Base-by-base conservation (phyloP, 148 eudicot species). In the Cornus florida region DNA sequence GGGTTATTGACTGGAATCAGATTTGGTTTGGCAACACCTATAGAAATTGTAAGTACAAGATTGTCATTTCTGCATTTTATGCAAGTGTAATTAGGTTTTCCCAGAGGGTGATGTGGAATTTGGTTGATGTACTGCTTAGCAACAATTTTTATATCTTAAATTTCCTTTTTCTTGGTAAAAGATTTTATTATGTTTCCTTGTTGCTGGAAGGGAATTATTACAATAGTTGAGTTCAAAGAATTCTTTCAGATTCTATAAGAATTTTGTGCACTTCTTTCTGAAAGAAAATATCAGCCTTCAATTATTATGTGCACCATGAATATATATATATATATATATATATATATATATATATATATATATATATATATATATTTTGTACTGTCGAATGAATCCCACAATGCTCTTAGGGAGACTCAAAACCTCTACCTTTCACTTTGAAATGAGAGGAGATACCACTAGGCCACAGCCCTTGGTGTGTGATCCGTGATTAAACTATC, bases 31-130 rank as follows among this genome's bases (percentile, higher is more conserved):
- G 97, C 97, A 17, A 86, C 87, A 69, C 88, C 85, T 56, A 74
- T 82, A 62, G 97, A 92, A 80, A 87, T 92, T 74, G 97, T 92
- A 78, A 91, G 97, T 75, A 67, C 48, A 65, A 62, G 17, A 57
- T 57, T 74, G 67, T 43, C 35, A 72, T 43, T 65, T 23, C 35
- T 43, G 8, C 48, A 6, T 16, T 79, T 67, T 20, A 70, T 24
- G 28, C 19, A 60, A 48, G 48, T 32, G 65, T 76, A 22, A 73
- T 9, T 48, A 50, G 13, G 67, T 23, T 70, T 73, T 53, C n/a
- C 67, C 28, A 43, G n/a, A 60, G 11, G 12, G 39, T 35, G 6
- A 74, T 70, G 39, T 28, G n/a, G n/a, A 67, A 1, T 67, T 41
- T 74, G 48, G 10, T 65, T 31, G 67, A 66, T 68, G 28, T 33